Base-by-base conservation (phyloP, 139 green algal genomes). In the Medakamo hakoo region DNA sequence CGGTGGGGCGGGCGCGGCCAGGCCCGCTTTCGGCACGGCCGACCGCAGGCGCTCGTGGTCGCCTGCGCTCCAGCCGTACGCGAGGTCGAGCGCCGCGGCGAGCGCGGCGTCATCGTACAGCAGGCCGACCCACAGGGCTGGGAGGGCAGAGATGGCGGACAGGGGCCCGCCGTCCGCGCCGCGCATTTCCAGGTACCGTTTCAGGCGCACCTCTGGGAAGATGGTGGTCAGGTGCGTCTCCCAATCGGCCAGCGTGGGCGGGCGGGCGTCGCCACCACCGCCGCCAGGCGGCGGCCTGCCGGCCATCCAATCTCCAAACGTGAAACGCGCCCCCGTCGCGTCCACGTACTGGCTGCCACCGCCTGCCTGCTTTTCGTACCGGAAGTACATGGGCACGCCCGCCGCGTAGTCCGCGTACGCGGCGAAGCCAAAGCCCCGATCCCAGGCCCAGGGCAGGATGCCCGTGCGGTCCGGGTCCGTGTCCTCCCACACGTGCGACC, bases 301-400 rank as follows among this genome's bases (percentile, higher is more conserved):
- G 60, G 89, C 72, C 81, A 98, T 85, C 76, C 97, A 98, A 70
- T 95, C 88, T 31, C 81, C 70, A 76, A 87, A 96, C 27, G 73
- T 78, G 31, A 71, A 40, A 18, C 63, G 40, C 40, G 72, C 82
- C 73, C 84, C 67, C 0, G 88, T 87, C 23, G 87, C 78, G 3
- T 79, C 83, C 29, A 69, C 68, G 64, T 98, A 79, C 58, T 92
- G 58, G 78, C 97, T 97, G 32, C 93, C 80, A n/a, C n/a, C n/a
- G n/a, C n/a, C n/a, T n/a, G n/a, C n/a, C n/a, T n/a, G n/a, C n/a
- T n/a, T n/a, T n/a, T n/a, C n/a, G 80, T 97, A 97, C 60, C 95
- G 81, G 73, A 98, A 98, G 83, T 98, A 98, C 91, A 98, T 97
- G 23, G 92, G 91, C 30, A 98, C 92, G 61, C 92, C 78, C 74